Conservation (phyloP, 2,329 filamentous ascomycete genomes). For the Cordyceps tenuipes region DNA sequence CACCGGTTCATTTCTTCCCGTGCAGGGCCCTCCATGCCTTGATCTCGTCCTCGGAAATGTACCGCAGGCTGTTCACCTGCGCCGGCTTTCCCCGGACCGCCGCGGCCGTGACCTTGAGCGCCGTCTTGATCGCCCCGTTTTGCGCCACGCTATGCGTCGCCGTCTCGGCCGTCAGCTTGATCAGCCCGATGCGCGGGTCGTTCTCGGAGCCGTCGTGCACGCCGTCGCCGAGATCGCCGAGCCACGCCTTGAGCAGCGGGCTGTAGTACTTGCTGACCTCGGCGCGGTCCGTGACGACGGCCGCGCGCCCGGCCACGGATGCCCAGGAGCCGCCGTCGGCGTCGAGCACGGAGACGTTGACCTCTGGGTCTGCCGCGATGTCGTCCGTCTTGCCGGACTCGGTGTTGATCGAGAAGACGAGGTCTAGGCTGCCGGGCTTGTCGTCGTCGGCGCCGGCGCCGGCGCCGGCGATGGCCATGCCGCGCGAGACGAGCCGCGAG, state of each 20-base stretch:
- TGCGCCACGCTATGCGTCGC: conserved; percentile 62
- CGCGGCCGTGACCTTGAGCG: conserved; percentile 67
- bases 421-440: conserved; percentile 59
- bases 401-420: conserved; percentile 88
- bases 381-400: conserved; percentile 62
- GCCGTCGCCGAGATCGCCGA: conserved; percentile 78
- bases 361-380: conserved; percentile 13
- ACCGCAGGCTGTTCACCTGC: conserved; percentile 65
- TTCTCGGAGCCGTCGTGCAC: conserved; percentile 73
- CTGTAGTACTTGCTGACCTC: conserved; percentile 69
- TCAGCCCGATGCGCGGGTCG: conserved; percentile 75
- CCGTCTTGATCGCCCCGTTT: conserved; percentile 55
- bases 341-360: conserved; percentile 68
- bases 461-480: conserved; percentile 76
- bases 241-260: conserved; percentile 67
- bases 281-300: conserved; percentile 59
- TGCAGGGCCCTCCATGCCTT: conserved; percentile 42
- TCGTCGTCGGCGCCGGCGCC: conserved; percentile 51
- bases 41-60: conserved; percentile 61
- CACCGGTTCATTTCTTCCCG: neutral
- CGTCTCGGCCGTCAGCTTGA: conserved; percentile 64
- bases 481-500: conserved; percentile 66
- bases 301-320: conserved; percentile 67
- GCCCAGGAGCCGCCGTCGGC: conserved; percentile 76
- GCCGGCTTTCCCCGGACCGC: conserved; percentile 64